These are phyloP conservation scores for Hypomyces perniciosus DNA, from an alignment of 2,329 filamentous ascomycete genomes.

Conservation along the genomic window DNA sequence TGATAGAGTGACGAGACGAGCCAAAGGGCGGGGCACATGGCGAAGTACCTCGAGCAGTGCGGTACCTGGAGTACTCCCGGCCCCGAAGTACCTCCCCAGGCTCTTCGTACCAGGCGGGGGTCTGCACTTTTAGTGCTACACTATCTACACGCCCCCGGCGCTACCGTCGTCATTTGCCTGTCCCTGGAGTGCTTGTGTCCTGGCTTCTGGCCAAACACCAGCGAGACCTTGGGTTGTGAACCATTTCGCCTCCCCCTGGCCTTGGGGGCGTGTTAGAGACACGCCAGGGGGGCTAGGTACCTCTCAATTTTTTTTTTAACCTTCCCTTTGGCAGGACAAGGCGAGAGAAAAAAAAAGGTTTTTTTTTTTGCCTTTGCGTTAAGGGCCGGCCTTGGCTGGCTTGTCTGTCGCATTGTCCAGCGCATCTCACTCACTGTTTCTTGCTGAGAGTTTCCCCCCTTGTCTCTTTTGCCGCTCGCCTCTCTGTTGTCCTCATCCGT, in stretches of 20 bases:
- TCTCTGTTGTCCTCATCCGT: background rate
- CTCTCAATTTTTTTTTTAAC: background rate
- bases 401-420: background rate
- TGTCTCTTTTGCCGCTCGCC: background rate
- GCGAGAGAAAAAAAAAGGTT: background rate
- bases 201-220: constrained; percentile 2
- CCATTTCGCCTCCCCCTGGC: constrained; percentile 8
- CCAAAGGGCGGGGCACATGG: constrained; percentile 5
- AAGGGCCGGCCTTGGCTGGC: background rate
- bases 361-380: background rate
- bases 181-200: constrained; percentile 1
- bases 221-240: background rate
- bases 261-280: background rate
- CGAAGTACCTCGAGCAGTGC: constrained; percentile 5
- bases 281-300: background rate
- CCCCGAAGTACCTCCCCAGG: constrained; percentile 3
- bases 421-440: background rate
- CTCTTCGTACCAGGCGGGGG: constrained; percentile 4
- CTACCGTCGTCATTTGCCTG: constrained; percentile 8
- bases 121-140: background rate
- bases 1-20: background rate
- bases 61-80: constrained; percentile 6
- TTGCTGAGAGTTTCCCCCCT: background rate
- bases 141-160: background rate
- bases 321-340: background rate